Base-by-base conservation (phyloP, 139 green algal species). In the Desmodesmus armatus region DNA sequence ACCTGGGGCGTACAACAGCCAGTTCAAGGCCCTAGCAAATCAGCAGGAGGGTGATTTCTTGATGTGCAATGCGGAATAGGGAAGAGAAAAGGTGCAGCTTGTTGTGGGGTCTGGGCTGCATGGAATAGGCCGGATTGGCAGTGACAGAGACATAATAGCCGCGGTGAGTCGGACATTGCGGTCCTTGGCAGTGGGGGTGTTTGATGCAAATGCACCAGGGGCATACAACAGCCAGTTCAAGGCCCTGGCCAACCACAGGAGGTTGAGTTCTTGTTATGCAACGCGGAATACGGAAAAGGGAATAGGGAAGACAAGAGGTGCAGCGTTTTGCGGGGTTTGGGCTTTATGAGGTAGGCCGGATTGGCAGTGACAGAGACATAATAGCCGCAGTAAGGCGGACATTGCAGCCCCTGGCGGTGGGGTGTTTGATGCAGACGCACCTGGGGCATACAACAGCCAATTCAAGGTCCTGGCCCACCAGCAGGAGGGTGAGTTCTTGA, bases 181-280 rank as follows among this genome's bases (percentile, higher is more conserved):
- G 65, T 65, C 77, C 29, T n/a, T 94, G 76, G 47, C 62, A 11
- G 72, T 94, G 25, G 87, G 82, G 55, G 84, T 90, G 41, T 96
- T 95, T 88, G 92, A 95, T 82, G 82, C 87, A 4, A 66, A 72
- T 6, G 83, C 75, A 0, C 51, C 89, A 0, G 55, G 91, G 0
- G 94, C 92, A 0, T 96, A 95, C 90, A 93, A 93, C 87, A 88
- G 89, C 47, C 76, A 82, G 27, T 95, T 93, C 78, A 74, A 82
- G 2, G 71, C 41, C 17, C 90, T 92, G 85, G 88, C 92, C 2
- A 80, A 79, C 27, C 53, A 91, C 77, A 84, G 15, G 87, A 88
- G 19, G 80, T 47, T 70, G 65, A 2, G 55, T 15, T 37, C n/a
- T 41, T 71, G 62, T 71, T 71, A 17, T 55, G 13, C 47, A 55